Conservation (phyloP, 768 basidiomycete species). For the Holtermanniella nyarrowii region DNA sequence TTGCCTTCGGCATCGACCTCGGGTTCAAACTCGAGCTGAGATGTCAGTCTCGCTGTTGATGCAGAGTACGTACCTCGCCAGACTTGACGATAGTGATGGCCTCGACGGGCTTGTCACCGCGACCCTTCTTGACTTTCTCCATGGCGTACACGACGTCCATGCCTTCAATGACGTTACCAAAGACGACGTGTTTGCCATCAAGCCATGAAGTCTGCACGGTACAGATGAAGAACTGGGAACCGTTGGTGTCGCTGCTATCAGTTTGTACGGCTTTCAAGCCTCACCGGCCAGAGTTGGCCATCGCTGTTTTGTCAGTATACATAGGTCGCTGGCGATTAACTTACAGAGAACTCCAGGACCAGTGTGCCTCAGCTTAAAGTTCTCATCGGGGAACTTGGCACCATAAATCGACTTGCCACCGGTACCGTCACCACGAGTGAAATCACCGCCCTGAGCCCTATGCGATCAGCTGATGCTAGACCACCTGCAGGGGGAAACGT, state of each 20-base stretch:
- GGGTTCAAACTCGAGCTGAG: constrained; percentile 44
- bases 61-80: constrained; percentile 60
- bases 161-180: constrained; percentile 83
- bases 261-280: background rate
- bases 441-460: constrained; percentile 97
- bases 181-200: constrained; percentile 90
- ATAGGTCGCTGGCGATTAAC: constrained; percentile 4
- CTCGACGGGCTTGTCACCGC: constrained; percentile 60
- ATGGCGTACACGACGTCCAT: constrained; percentile 75
- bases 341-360: constrained; percentile 52
- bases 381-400: constrained; percentile 74
- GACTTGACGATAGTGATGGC: constrained; percentile 72
- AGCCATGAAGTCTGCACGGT: constrained; percentile 79
- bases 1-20: constrained; percentile 52
- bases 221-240: constrained; percentile 94
- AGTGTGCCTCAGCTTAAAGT: constrained; percentile 95
- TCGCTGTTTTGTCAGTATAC: constrained; percentile 37
- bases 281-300: constrained; percentile 78
- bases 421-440: constrained; percentile 49
- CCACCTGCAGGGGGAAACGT: constrained; percentile 1
- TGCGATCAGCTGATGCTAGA: constrained; percentile 5
- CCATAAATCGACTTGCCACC: constrained; percentile 33
- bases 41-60: background rate
- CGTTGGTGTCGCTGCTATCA: constrained; percentile 64
- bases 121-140: constrained; percentile 59